A percentile compares a stretch with the other conserved stretches of the same genome.
Evolutionary conservation across 2,329 filamentous ascomycete genomes (phyloP).

Genomic region (Fusarium incarnatum): DNA sequence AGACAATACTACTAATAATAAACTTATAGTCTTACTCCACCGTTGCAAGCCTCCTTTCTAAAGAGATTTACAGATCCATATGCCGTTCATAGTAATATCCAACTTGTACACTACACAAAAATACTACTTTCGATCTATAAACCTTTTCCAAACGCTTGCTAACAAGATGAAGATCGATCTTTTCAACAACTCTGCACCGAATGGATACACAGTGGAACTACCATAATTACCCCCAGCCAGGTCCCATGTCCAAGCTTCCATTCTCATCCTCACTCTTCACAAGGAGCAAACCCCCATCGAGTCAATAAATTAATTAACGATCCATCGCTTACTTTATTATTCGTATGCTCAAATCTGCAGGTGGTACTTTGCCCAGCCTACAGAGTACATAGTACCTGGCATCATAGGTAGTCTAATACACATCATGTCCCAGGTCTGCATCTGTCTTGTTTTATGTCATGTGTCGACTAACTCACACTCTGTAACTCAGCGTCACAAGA

Average conservation of each 20-base stretch:
- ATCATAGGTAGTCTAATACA: conserved; percentile 30
- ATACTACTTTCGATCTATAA: conserved; percentile 21
- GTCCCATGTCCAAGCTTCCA: conserved; percentile 18
- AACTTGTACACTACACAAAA: conserved; percentile 7
- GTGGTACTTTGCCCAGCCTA: not conserved
- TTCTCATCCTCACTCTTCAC: conserved; percentile 3
- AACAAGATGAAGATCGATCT: conserved; percentile 15
- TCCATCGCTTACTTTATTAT: conserved; percentile 12
- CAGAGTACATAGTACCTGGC: not conserved
- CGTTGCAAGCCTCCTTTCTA: conserved; percentile 5
- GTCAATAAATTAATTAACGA: not conserved
- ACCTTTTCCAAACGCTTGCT: conserved; percentile 1
- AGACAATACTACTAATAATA: conserved; percentile 12
- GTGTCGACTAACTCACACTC: conserved; percentile 10
- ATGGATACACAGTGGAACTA: conserved; percentile 5
- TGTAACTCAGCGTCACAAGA: conserved; percentile 5
- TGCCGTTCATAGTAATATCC: not conserved
- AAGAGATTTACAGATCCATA: not conserved
- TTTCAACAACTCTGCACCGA: conserved; percentile 6
- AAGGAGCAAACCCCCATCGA: conserved; percentile 6
- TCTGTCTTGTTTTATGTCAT: conserved; percentile 8
- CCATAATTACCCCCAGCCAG: not conserved
- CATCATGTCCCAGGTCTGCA: conserved; percentile 35
- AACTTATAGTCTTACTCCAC: conserved; percentile 12
- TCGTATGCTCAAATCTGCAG: conserved; percentile 16